Evolutionary conservation across 352 stramenopile genomes (phyloP).

Genomic region (Globisporangium uncinulatum): DNA sequence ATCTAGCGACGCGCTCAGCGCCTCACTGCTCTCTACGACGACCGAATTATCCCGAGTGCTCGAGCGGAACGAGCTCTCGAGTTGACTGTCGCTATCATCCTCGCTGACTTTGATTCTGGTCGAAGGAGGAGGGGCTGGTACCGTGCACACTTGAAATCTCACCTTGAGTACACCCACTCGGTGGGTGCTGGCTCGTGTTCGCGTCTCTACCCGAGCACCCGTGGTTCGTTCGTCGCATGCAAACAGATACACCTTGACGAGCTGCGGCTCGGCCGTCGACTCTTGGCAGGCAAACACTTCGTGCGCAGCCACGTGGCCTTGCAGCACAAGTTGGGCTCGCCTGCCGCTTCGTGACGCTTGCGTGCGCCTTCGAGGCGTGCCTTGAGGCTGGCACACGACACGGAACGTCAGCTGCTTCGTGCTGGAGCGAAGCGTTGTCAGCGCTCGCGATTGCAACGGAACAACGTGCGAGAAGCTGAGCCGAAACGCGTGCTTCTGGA

Average conservation of each 20-base stretch:
- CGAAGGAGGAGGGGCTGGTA: background rate
- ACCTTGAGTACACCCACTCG: slow-evolving; percentile 22
- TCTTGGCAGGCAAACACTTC: slow-evolving; percentile 6
- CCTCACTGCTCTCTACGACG: background rate
- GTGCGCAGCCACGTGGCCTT: slow-evolving; percentile 11
- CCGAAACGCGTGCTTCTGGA: slow-evolving; percentile 37
- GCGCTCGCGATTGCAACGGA: slow-evolving; percentile 1
- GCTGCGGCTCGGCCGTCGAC: slow-evolving; percentile 6
- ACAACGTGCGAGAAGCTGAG: slow-evolving; percentile 34
- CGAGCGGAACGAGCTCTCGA: background rate
- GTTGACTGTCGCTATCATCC: background rate
- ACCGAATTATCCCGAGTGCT: background rate
- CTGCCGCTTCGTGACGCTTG: slow-evolving; percentile 7
- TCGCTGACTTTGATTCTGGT: background rate
- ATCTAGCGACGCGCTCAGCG: background rate
- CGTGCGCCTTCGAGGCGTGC: slow-evolving; percentile 7
- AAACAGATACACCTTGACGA: slow-evolving; percentile 15
- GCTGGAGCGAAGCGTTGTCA: background rate
- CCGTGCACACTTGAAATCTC: slow-evolving; percentile 15
- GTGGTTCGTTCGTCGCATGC: background rate
- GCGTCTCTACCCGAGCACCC: background rate
- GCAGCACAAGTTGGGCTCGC: slow-evolving; percentile 11
- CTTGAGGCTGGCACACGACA: slow-evolving; percentile 21
- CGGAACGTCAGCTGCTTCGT: slow-evolving; percentile 18
- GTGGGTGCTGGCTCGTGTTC: background rate